Evolutionary conservation across 1,284 basidiomycete species (phyloP).

Genomic region (Salmacisia buchloeana): DNA sequence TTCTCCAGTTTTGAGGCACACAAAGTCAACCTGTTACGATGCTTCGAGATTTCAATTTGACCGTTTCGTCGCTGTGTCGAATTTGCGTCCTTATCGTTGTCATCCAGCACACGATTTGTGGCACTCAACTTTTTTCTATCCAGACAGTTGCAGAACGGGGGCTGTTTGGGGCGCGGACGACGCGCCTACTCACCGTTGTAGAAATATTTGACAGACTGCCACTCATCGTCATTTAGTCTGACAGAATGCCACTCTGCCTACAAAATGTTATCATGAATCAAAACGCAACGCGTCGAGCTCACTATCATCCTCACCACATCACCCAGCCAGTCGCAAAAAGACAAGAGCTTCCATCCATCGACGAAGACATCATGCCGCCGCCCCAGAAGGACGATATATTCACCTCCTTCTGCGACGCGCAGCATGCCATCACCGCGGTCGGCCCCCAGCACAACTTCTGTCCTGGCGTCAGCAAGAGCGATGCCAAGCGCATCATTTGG

Average conservation of each 20-base stretch:
- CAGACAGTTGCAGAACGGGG: too few relatives aligned
- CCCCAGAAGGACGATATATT: background rate
- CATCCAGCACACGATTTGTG: too few relatives aligned
- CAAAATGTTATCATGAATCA: background rate
- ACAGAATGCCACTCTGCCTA: background rate
- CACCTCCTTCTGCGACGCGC: background rate
- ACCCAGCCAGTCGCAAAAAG: too few relatives aligned
- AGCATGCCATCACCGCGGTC: background rate
- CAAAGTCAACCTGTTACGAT: too few relatives aligned
- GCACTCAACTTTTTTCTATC: too few relatives aligned
- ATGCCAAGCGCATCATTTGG: background rate
- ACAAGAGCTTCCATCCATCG: background rate
- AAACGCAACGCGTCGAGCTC: background rate
- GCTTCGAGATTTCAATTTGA: too few relatives aligned
- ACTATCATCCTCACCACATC: too few relatives aligned
- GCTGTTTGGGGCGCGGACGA: too few relatives aligned
- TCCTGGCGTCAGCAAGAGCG: background rate
- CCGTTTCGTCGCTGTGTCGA: too few relatives aligned
- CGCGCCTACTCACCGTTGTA: too few relatives aligned
- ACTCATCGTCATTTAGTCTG: background rate
- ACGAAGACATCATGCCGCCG: background rate
- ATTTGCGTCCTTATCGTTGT: too few relatives aligned
- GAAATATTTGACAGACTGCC: background rate
- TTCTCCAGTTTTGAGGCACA: too few relatives aligned
- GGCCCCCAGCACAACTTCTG: background rate